A percentile compares a stretch with the other conserved stretches of the same genome.
Conservation (phyloP, 345 rosid species). For the Toxicodendron radicans region DNA sequence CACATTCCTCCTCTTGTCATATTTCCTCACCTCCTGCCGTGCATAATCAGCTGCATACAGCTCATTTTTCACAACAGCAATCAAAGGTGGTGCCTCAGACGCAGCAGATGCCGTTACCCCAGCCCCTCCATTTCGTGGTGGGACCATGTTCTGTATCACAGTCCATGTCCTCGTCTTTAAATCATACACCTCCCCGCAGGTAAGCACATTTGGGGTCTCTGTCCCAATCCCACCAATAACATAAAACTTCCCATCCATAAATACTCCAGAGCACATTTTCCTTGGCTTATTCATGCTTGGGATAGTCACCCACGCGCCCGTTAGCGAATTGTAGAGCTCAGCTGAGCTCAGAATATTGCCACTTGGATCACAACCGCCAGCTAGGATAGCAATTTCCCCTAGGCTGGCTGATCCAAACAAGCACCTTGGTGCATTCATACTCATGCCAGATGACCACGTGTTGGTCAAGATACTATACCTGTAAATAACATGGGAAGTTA, state of each 20-base stretch:
- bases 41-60: slow-evolving; percentile 77
- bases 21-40: slow-evolving; percentile 48
- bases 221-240: slow-evolving; percentile 70
- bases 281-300: slow-evolving; percentile 67
- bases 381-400: slow-evolving; percentile 66
- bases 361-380: slow-evolving; percentile 68
- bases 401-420: slow-evolving; percentile 75
- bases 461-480: slow-evolving; percentile 53
- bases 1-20: slow-evolving; percentile 45
- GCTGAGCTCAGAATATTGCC: slow-evolving; percentile 57
- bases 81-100: slow-evolving; percentile 71
- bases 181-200: slow-evolving; percentile 71
- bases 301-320: slow-evolving; percentile 52
- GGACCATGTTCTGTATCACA: slow-evolving; percentile 67
- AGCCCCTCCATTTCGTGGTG: slow-evolving; percentile 32
- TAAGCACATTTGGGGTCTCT: slow-evolving; percentile 37
- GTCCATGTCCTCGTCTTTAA: slow-evolving; percentile 52
- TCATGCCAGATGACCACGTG: slow-evolving; percentile 49
- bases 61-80: slow-evolving; percentile 71
- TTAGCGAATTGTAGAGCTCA: slow-evolving; percentile 69
- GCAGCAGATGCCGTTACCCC: slow-evolving; percentile 26
- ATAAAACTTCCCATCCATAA: slow-evolving; percentile 81
- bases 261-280: slow-evolving; percentile 75
- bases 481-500: slow-evolving; percentile 38
- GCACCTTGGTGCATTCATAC: slow-evolving; percentile 64